Conservation (phyloP, 768 basidiomycete species). For the Pulveroboletus sp. region DNA sequence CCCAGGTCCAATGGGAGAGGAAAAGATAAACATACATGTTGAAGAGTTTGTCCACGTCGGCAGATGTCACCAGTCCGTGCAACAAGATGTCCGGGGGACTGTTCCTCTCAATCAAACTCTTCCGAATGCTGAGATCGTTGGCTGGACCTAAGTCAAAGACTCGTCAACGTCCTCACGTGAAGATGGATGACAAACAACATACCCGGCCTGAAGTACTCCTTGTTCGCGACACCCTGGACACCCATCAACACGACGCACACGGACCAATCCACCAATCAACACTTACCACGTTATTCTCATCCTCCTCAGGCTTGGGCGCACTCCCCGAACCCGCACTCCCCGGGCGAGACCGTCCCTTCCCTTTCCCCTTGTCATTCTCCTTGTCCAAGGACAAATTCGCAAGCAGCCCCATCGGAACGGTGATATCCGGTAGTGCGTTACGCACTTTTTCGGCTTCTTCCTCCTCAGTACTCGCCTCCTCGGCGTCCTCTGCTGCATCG, state of each 20-base stretch:
- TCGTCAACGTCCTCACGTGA: neutral
- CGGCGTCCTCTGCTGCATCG: constrained; percentile 30
- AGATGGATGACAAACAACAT: neutral
- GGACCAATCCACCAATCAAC: neutral
- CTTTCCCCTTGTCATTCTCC: constrained; percentile 42
- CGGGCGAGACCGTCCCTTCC: constrained; percentile 36
- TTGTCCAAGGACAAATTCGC: constrained; percentile 69
- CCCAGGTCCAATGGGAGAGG: neutral
- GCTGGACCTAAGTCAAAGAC: constrained; percentile 52
- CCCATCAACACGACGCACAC: constrained; percentile 10
- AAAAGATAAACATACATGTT: constrained; percentile 56
- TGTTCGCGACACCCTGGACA: constrained; percentile 73
- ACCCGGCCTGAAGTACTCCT: constrained; percentile 80
- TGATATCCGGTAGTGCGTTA: constrained; percentile 60
- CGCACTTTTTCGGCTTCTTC: constrained; percentile 46
- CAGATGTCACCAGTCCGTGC: constrained; percentile 73
- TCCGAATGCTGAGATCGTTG: constrained; percentile 65
- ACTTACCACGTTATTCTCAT: constrained; percentile 65
- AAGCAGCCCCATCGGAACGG: constrained; percentile 73
- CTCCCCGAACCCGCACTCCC: constrained; percentile 8
- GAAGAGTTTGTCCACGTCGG: constrained; percentile 82
- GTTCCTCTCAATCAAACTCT: constrained; percentile 71
- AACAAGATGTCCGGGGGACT: constrained; percentile 80
- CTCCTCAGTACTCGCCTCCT: constrained; percentile 32
- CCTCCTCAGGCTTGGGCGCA: constrained; percentile 37